Conservation (phyloP, 2,329 filamentous ascomycete genomes). For the Beauveria pseudobassiana region DNA sequence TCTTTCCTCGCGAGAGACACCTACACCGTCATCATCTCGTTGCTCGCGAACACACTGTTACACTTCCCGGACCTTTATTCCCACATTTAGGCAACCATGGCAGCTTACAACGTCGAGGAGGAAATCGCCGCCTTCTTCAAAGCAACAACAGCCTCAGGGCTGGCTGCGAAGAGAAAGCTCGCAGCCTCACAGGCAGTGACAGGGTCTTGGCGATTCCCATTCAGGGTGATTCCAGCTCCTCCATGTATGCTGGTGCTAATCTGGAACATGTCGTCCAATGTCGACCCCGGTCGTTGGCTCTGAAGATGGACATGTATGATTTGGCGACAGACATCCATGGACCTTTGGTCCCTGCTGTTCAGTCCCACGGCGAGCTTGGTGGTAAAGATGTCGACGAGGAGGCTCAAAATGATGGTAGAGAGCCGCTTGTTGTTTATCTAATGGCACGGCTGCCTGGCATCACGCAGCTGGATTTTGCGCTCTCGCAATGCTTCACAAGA, state of each 20-base stretch:
- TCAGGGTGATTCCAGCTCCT: constrained; percentile 32
- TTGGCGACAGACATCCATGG: constrained; percentile 26
- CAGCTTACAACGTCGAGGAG: too few species aligned
- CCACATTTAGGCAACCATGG: too few species aligned
- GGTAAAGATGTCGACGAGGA: background rate
- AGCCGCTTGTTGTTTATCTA: constrained; percentile 30
- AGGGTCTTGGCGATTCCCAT: constrained; percentile 24
- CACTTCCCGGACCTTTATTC: too few species aligned
- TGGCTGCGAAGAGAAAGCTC: background rate
- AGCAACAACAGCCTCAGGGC: background rate
- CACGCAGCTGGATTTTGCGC: constrained; percentile 28
- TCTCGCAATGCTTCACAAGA: constrained; percentile 27
- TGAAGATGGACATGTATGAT: constrained; percentile 23
- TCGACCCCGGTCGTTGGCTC: constrained; percentile 26
- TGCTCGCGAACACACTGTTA: too few species aligned
- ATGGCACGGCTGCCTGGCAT: constrained; percentile 28
- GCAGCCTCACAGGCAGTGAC: constrained; percentile 20
- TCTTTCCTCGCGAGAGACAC: too few species aligned
- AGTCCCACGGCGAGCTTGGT: constrained; percentile 23
- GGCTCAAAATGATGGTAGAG: constrained; percentile 16
- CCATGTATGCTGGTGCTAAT: constrained; percentile 27
- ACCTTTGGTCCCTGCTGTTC: constrained; percentile 19
- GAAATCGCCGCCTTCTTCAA: background rate
- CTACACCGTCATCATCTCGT: too few species aligned
- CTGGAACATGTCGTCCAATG: constrained; percentile 30